Percentiles rank a stretch among this genome's conserved stretches.
Evolutionary conservation across 352 stramenopile genomes (phyloP).

Genomic region (Phytophthora pistaciae): DNA sequence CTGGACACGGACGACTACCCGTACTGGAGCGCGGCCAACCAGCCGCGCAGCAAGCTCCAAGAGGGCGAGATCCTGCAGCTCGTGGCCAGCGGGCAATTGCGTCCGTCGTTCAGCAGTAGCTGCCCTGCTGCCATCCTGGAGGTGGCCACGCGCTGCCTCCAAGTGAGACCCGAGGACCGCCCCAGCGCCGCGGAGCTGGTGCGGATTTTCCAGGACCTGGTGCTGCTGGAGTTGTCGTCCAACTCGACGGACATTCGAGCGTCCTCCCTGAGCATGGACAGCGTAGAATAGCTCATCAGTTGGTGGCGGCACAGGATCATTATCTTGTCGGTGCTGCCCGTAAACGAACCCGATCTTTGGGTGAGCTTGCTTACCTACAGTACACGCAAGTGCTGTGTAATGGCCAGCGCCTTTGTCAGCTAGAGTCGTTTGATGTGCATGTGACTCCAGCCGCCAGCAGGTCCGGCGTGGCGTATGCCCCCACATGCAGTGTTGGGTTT

Average conservation of each 20-base stretch:
- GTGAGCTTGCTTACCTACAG: background rate
- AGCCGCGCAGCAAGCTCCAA: conserved; percentile 26
- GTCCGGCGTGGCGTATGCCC: background rate
- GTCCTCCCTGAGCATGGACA: conserved; percentile 26
- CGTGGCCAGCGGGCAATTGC: conserved; percentile 37
- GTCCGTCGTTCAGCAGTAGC: conserved; percentile 37
- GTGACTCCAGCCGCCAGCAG: background rate
- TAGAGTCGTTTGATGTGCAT: background rate
- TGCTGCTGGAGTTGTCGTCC: conserved; percentile 11
- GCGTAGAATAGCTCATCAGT: conserved; percentile 2
- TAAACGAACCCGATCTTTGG: background rate
- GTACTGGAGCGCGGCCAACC: conserved; percentile 43
- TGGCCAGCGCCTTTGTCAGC: conserved; percentile 4
- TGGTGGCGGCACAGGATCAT: background rate
- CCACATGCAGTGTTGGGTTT: too few species aligned
- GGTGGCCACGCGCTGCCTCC: conserved; percentile 41
- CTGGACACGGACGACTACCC: conserved; percentile 51
- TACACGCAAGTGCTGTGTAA: conserved; percentile 6
- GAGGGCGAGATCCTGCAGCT: conserved; percentile 44
- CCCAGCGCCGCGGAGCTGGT: conserved; percentile 41
- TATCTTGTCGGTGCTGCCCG: background rate
- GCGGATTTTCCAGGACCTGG: conserved; percentile 18
- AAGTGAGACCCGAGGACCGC: conserved; percentile 34
- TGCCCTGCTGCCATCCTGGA: conserved; percentile 44
- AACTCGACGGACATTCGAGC: conserved; percentile 10